Conservation (phyloP, 2,329 filamentous ascomycete genomes). For the Blastomyces gilchristii region DNA sequence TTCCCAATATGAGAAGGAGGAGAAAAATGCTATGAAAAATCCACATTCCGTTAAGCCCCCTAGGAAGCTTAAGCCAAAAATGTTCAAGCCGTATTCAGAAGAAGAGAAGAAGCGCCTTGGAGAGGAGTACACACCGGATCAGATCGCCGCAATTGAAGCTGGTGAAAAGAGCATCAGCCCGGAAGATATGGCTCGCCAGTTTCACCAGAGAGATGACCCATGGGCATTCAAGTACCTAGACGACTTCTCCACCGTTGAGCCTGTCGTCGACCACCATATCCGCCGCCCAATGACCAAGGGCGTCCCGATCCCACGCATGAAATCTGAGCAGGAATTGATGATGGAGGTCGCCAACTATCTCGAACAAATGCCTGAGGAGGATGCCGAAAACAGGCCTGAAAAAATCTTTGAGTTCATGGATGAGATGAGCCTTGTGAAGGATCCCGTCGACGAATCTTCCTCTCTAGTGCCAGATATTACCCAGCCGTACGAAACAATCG, state of each 20-base stretch:
- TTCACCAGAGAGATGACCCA: constrained; percentile 59
- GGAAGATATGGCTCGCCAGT: constrained; percentile 64
- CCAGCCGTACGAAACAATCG: constrained; percentile 31
- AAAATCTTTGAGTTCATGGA: constrained; percentile 37
- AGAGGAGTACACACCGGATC: constrained; percentile 65
- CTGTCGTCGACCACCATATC: constrained; percentile 63
- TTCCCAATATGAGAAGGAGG: constrained; percentile 26
- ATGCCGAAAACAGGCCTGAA: constrained; percentile 36
- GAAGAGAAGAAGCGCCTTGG: constrained; percentile 54
- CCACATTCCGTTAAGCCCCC: constrained; percentile 18
- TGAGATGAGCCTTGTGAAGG: constrained; percentile 41
- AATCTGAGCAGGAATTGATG: constrained; percentile 45
- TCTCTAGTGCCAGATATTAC: constrained; percentile 44
- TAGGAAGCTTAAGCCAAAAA: constrained; percentile 19
- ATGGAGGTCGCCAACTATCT: constrained; percentile 45
- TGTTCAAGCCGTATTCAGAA: constrained; percentile 51
- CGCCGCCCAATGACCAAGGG: constrained; percentile 41
- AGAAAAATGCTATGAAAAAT: constrained; percentile 19
- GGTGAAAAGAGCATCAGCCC: constrained; percentile 67
- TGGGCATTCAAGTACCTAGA: constrained; percentile 68
- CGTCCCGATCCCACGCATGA: constrained; percentile 50
- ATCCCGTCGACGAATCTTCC: constrained; percentile 42
- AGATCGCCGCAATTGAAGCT: constrained; percentile 70
- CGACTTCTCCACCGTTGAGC: constrained; percentile 67
- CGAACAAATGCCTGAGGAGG: constrained; percentile 16